Conservation (phyloP, 2,329 filamentous ascomycete species). For the Diaporthe velutina region DNA sequence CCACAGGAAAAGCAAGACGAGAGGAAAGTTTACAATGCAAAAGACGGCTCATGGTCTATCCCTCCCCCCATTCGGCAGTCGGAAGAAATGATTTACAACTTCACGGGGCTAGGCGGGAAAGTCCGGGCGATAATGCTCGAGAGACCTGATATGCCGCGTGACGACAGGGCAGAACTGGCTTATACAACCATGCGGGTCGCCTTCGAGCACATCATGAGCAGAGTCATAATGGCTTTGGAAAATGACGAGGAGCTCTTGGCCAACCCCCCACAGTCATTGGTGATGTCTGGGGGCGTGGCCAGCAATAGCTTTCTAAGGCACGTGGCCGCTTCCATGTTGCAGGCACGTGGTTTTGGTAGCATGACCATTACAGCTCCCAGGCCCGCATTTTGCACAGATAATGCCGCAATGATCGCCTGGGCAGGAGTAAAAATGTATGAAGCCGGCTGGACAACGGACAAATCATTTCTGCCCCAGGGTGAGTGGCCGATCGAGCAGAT, state of each 20-base stretch:
- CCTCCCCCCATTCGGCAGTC: slow-evolving; percentile 73
- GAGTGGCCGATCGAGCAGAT: slow-evolving; percentile 80
- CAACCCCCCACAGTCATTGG: slow-evolving; percentile 69
- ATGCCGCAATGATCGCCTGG: slow-evolving; percentile 98
- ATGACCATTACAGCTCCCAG: slow-evolving; percentile 82
- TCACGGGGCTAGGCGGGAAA: slow-evolving; percentile 72
- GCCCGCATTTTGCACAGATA: slow-evolving; percentile 85
- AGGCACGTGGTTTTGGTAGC: slow-evolving; percentile 73
- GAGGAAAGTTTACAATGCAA: slow-evolving; percentile 58
- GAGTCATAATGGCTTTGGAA: slow-evolving; percentile 77
- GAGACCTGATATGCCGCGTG: slow-evolving; percentile 55
- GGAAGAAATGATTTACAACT: slow-evolving; percentile 76
- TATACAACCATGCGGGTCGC: slow-evolving; percentile 81
- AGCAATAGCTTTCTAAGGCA: slow-evolving; percentile 84
- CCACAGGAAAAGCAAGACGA: slow-evolving; percentile 64
- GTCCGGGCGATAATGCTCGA: slow-evolving; percentile 65
- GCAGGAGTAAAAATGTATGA: slow-evolving; percentile 92
- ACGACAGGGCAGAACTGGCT: slow-evolving; percentile 78
- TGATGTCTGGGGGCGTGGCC: slow-evolving; percentile 92
- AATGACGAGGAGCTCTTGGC: slow-evolving; percentile 37
- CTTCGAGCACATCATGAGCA: slow-evolving; percentile 88
- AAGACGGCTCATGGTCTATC: slow-evolving; percentile 70
- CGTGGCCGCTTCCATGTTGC: slow-evolving; percentile 70
- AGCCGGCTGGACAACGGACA: slow-evolving; percentile 76
- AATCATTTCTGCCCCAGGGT: slow-evolving; percentile 70